These are phyloP conservation scores for Cryphonectria carpinicola DNA, from an alignment of 2,329 filamentous ascomycete species.

Conservation along the genomic window DNA sequence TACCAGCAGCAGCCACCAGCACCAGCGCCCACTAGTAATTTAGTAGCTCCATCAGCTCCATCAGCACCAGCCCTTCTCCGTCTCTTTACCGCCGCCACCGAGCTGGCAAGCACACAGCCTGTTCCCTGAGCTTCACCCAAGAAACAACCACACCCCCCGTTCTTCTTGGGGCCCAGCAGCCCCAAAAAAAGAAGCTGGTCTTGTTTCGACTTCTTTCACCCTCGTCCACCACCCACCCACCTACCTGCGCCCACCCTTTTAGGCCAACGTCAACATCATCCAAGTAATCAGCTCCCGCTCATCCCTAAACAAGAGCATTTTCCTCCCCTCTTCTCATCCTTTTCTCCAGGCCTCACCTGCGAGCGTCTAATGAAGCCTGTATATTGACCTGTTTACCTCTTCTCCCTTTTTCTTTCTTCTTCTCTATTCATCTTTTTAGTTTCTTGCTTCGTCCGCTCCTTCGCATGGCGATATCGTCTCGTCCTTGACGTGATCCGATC, in stretches of 20 bases:
- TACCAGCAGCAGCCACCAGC: neutral
- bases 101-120: neutral
- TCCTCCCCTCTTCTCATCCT: slow-evolving; percentile 18
- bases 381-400: slow-evolving; percentile 34
- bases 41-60: neutral
- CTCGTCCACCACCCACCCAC: neutral
- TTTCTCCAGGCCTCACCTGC: slow-evolving; percentile 33
- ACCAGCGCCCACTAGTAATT: neutral
- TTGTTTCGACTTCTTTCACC: slow-evolving; percentile 11
- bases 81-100: neutral
- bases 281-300: slow-evolving; percentile 17
- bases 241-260: neutral
- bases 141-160: too few relatives aligned
- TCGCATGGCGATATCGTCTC: slow-evolving; percentile 12
- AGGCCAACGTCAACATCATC: slow-evolving; percentile 9
- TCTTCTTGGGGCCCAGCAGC: neutral
- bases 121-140: neutral
- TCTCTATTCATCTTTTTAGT: slow-evolving; percentile 16
- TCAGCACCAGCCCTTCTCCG: neutral
- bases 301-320: slow-evolving; percentile 21
- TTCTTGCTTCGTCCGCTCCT: slow-evolving; percentile 17
- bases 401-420: slow-evolving; percentile 21
- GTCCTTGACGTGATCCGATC: slow-evolving; percentile 1
- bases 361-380: slow-evolving; percentile 37
- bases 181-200: slow-evolving; percentile 3